These are phyloP conservation scores for Suillus occidentalis DNA, from an alignment of 768 basidiomycete species.

Conservation along the genomic window DNA sequence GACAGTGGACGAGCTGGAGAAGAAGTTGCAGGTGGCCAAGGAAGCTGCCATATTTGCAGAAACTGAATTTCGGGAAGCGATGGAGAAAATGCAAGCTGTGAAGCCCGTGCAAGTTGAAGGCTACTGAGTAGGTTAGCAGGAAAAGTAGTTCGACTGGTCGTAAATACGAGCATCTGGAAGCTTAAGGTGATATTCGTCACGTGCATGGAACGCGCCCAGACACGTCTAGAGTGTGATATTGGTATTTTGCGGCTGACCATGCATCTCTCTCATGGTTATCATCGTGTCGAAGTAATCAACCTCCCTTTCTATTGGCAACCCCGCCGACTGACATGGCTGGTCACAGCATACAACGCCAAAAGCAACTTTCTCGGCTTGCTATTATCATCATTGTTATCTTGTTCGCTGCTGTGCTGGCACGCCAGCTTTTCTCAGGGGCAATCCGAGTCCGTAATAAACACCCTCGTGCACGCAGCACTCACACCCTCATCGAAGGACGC, in stretches of 20 bases:
- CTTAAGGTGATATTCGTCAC: slow-evolving; percentile 14
- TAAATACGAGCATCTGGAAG: slow-evolving; percentile 1
- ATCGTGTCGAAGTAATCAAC: neutral
- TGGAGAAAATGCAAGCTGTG: slow-evolving; percentile 63
- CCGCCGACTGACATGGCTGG: slow-evolving; percentile 23
- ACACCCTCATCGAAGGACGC: slow-evolving; percentile 27
- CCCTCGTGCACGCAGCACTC: neutral
- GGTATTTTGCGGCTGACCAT: neutral
- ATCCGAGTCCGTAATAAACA: neutral
- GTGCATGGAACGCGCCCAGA: slow-evolving; percentile 9
- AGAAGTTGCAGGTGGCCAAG: slow-evolving; percentile 67
- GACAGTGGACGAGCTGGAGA: slow-evolving; percentile 72
- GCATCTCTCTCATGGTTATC: neutral
- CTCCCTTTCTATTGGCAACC: neutral
- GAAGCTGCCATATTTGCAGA: slow-evolving; percentile 73
- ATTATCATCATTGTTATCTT: slow-evolving; percentile 22
- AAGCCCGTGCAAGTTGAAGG: slow-evolving; percentile 47
- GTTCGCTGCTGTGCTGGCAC: slow-evolving; percentile 21
- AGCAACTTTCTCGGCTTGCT: slow-evolving; percentile 17
- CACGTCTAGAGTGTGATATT: neutral
- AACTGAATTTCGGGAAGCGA: slow-evolving; percentile 70
- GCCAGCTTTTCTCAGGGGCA: slow-evolving; percentile 12
- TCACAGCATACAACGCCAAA: slow-evolving; percentile 15
- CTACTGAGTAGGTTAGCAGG: slow-evolving; percentile 19
- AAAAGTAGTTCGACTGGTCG: neutral